Percentiles rank a stretch among this genome's conserved stretches.
These are phyloP conservation scores for Chalara sp. DNA, from an alignment of 2,329 filamentous ascomycete genomes.

Conservation along the genomic window DNA sequence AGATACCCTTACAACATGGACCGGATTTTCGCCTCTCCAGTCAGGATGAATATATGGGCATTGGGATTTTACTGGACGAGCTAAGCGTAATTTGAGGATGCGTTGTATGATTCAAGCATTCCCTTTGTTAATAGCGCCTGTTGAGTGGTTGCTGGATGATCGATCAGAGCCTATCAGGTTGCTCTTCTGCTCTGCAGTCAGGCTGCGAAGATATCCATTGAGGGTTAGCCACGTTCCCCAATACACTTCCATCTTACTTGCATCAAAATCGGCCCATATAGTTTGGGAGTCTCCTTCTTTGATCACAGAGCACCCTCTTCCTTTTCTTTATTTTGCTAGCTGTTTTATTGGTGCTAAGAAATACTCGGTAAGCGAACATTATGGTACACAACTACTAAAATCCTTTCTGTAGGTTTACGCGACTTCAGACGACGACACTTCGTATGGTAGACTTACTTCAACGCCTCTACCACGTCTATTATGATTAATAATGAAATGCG, in stretches of 20 bases:
- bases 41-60: conserved; percentile 18
- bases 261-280: conserved; percentile 23
- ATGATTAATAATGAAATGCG: too few relatives aligned
- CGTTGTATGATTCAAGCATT: conserved; percentile 29
- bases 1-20: conserved; percentile 20
- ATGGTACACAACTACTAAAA: too few relatives aligned
- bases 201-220: conserved; percentile 26
- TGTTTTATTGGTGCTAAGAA: background rate
- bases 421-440: too few relatives aligned
- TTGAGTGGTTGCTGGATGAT: conserved; percentile 24
- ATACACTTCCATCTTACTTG: conserved; percentile 21
- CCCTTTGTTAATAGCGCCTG: conserved; percentile 26
- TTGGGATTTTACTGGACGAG: conserved; percentile 26
- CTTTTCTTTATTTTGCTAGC: conserved; percentile 1
- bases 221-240: conserved; percentile 27
- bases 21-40: conserved; percentile 16
- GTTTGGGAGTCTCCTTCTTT: conserved; percentile 11
- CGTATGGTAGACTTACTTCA: too few relatives aligned
- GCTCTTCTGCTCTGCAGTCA: conserved; percentile 24
- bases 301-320: conserved; percentile 8
- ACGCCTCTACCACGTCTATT: too few relatives aligned
- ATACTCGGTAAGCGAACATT: too few relatives aligned
- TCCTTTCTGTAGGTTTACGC: too few relatives aligned
- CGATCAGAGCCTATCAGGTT: conserved; percentile 25
- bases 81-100: conserved; percentile 27